phyloP scores from a whole-genome alignment of 352 stramenopile species.

The Paralagenidium karlingii region DNA sequence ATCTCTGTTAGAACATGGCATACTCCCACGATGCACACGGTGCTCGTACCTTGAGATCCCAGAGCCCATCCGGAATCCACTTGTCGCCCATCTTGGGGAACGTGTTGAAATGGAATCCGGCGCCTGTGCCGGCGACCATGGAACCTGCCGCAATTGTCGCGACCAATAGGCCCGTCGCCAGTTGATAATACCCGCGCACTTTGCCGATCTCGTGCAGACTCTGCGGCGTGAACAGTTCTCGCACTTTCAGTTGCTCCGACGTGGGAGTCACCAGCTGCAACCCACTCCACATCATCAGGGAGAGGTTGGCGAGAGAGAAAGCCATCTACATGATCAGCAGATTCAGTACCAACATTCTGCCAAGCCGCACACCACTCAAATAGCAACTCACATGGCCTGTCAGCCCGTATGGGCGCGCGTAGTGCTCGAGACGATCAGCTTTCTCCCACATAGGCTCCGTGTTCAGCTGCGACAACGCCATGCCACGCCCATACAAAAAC shows the following conservation, averaged over 20 bases:
- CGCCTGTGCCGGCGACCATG: no score
- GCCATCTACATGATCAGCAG: conserved; percentile 15
- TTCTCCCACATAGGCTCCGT: background rate
- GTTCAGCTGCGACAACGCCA: no score
- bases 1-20: no score
- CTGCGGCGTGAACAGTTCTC: conserved; percentile 25
- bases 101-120: conserved; percentile 94
- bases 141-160: conserved; percentile 26
- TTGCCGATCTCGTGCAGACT: conserved; percentile 37
- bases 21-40: background rate
- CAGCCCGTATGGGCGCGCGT: conserved; percentile 18
- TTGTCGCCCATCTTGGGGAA: conserved; percentile 89
- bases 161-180: conserved; percentile 20
- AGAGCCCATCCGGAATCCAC: conserved; percentile 81
- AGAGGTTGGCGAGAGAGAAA: conserved; percentile 52
- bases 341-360: no score
- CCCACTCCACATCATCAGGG: conserved; percentile 45
- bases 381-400: conserved; percentile 23
- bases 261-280: conserved; percentile 39
- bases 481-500: no score
- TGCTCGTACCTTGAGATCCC: conserved; percentile 6
- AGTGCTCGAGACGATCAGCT: background rate
- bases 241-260: conserved; percentile 32
- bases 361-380: background rate
- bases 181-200: conserved; percentile 35